A percentile compares a stretch with the other conserved stretches of the same genome.
phyloP scores from a whole-genome alignment of 2,329 filamentous ascomycete species.

The Thermoascus crustaceus region DNA sequence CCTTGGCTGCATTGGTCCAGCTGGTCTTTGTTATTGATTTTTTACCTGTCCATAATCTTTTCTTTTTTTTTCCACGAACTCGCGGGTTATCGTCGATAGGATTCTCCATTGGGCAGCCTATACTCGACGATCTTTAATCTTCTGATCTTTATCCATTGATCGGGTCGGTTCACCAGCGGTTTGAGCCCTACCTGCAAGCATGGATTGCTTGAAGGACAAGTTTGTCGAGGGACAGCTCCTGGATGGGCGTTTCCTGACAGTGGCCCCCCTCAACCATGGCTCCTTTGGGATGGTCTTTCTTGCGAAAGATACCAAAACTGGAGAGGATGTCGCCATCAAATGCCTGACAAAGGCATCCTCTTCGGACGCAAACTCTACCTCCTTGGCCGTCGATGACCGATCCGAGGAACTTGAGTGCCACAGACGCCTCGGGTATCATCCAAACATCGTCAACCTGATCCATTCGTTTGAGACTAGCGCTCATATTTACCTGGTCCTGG shows the following conservation, averaged over 20 bases:
- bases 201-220: conserved; percentile 29
- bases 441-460: conserved; percentile 88
- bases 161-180: conserved; percentile 2
- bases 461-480: conserved; percentile 86
- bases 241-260: conserved; percentile 73
- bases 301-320: conserved; percentile 69
- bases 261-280: conserved; percentile 94
- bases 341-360: conserved; percentile 79
- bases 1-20: conserved; percentile 13
- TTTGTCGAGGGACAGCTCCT: conserved; percentile 29
- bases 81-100: too few relatives aligned
- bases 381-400: conserved; percentile 69
- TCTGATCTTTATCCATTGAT: conserved; percentile 7
- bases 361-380: conserved; percentile 50
- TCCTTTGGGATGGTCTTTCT: conserved; percentile 99
- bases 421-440: conserved; percentile 65
- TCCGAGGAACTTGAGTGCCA: conserved; percentile 59
- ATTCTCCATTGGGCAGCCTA: not conserved
- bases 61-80: too few relatives aligned
- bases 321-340: conserved; percentile 85
- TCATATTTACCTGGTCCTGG: conserved; percentile 85
- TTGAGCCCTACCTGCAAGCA: conserved; percentile 15
- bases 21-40: conserved; percentile 18
- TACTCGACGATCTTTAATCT: not conserved
- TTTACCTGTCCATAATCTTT: too few relatives aligned